Evolutionary conservation across 23 red algal genomes (phyloP).

Genomic region (Gracilaria vermiculophylla): DNA sequence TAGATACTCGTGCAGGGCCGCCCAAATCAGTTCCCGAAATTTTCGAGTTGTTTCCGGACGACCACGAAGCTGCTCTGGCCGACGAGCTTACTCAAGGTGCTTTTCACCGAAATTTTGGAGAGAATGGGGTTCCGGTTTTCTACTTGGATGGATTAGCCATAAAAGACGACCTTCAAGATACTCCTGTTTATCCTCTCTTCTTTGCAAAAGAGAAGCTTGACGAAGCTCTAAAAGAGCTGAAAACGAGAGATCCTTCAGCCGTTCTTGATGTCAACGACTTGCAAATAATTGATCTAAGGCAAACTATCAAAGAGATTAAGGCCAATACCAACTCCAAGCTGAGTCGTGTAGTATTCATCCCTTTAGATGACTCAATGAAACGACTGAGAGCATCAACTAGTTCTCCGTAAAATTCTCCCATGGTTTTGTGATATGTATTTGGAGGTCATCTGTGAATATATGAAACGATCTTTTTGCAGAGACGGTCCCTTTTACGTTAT

Average conservation of each 20-base stretch:
- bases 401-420: not conserved
- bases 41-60: constrained; percentile 66
- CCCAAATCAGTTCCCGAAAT: constrained; percentile 47
- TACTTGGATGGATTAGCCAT: constrained; percentile 79
- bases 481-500: too few species aligned
- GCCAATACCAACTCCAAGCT: constrained; percentile 35
- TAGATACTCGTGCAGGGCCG: not conserved
- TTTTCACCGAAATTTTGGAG: constrained; percentile 65
- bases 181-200: constrained; percentile 60
- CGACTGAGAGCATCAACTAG: constrained; percentile 7
- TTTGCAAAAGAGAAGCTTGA: constrained; percentile 76
- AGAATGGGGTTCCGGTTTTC: constrained; percentile 68
- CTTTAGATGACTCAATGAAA: constrained; percentile 45
- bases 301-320: constrained; percentile 55
- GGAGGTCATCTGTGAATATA: too few species aligned
- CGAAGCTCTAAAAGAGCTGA: constrained; percentile 52
- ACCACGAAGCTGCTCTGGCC: constrained; percentile 43
- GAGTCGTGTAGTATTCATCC: constrained; percentile 31
- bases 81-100: constrained; percentile 47
- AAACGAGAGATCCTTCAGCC: constrained; percentile 34
- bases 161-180: constrained; percentile 9
- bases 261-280: constrained; percentile 33
- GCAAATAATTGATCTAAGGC: constrained; percentile 44
- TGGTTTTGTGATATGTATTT: too few species aligned
- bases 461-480: too few species aligned